A percentile compares a stretch with the other conserved stretches of the same genome.
phyloP scores from a whole-genome alignment of 179 eudicot species.

The Spergularia azorica region DNA sequence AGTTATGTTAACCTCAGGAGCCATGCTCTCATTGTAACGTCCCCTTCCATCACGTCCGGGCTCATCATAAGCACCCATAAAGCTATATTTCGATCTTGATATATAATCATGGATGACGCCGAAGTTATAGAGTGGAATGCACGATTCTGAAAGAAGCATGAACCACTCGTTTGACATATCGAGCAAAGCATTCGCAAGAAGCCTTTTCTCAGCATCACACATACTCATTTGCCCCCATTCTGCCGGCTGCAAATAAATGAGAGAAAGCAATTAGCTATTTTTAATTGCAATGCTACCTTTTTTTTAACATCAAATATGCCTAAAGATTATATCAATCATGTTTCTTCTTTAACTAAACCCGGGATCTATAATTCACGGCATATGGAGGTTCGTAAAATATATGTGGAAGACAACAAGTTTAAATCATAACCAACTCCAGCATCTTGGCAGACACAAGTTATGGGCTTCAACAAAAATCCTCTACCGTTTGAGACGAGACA shows the following conservation, averaged over 20 bases:
- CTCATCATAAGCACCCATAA: conserved; percentile 65
- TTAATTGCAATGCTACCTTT: background rate
- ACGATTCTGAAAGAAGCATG: conserved; percentile 69
- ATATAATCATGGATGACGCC: conserved; percentile 53
- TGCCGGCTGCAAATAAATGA: conserved; percentile 37
- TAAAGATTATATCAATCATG: background rate
- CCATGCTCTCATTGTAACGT: conserved; percentile 57
- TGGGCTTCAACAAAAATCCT: too few species aligned
- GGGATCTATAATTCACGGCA: background rate
- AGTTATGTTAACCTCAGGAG: conserved; percentile 63
- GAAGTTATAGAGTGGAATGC: conserved; percentile 74
- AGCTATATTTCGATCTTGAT: conserved; percentile 52
- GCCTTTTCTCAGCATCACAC: conserved; percentile 83
- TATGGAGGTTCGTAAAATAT: too few species aligned
- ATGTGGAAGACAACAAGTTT: too few species aligned
- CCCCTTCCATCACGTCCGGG: conserved; percentile 70
- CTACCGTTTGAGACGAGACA: too few species aligned
- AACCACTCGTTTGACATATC: conserved; percentile 80
- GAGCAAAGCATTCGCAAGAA: conserved; percentile 77
- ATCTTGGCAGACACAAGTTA: too few species aligned
- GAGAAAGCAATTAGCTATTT: conserved; percentile 5
- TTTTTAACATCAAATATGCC: background rate
- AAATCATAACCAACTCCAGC: too few species aligned
- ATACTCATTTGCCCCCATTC: conserved; percentile 89
- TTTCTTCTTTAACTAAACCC: background rate